Evolutionary conservation across 345 rosid genomes (phyloP).

Genomic region (Xanthoceras sorbifolium): DNA sequence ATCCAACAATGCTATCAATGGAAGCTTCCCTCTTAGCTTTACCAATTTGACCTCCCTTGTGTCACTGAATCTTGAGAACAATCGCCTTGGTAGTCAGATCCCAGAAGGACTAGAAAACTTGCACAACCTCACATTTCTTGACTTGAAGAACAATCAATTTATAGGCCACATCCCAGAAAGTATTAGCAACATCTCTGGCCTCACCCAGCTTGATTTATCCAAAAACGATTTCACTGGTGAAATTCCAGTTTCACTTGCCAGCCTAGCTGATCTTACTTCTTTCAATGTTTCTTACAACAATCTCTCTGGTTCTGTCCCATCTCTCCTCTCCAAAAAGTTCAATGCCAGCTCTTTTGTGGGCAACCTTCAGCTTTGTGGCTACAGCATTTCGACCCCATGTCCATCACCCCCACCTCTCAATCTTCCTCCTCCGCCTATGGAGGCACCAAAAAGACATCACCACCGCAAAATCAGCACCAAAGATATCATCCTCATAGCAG

Average conservation of each 20-base stretch:
- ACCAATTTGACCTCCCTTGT: conserved; percentile 56
- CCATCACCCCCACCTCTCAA: conserved; percentile 52
- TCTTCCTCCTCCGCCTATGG: conserved; percentile 51
- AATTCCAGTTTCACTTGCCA: conserved; percentile 61
- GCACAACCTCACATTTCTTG: conserved; percentile 60
- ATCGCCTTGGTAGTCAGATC: conserved; percentile 47
- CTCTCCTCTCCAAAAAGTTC: conserved; percentile 64
- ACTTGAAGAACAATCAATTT: conserved; percentile 60
- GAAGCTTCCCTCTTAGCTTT: conserved; percentile 64
- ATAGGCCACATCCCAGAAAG: conserved; percentile 59
- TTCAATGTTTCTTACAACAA: conserved; percentile 89
- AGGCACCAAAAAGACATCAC: conserved; percentile 37
- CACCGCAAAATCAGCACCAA: conserved; percentile 59
- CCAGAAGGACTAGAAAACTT: conserved; percentile 53
- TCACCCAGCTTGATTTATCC: conserved; percentile 61
- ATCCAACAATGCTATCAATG: conserved; percentile 72
- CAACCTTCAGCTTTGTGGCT: conserved; percentile 90
- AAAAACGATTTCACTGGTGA: conserved; percentile 70
- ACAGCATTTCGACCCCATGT: conserved; percentile 58
- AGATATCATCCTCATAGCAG: conserved; percentile 74
- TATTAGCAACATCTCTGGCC: conserved; percentile 58
- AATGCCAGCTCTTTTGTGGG: conserved; percentile 85
- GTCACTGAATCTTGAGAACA: conserved; percentile 55
- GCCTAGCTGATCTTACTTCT: conserved; percentile 57
- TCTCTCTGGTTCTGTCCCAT: conserved; percentile 84